Conservation (phyloP, 306 rosid species). For the Lablab purpureus region DNA sequence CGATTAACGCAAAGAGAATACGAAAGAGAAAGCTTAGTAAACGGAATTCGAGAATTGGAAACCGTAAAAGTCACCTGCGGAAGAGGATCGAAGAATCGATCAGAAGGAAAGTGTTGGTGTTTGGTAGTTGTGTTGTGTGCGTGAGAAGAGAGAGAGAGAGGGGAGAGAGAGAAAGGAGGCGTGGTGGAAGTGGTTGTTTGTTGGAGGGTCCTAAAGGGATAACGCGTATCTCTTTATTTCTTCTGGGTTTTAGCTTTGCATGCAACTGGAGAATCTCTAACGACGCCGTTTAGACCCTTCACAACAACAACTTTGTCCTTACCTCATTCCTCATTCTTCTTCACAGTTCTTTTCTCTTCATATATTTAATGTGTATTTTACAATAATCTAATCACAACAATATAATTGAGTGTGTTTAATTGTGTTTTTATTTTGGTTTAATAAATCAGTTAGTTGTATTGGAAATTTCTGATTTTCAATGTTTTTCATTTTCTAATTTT, state of each 20-base stretch:
- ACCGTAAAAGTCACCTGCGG: slow-evolving; percentile 43
- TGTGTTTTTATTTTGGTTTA: too few relatives aligned
- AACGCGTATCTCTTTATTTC: background rate
- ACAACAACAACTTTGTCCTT: background rate
- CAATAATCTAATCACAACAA: too few relatives aligned
- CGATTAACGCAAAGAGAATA: background rate
- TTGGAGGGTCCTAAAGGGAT: slow-evolving; percentile 41
- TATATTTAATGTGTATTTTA: too few relatives aligned
- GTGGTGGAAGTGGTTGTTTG: slow-evolving; percentile 34
- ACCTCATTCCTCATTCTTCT: background rate
- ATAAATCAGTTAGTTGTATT: too few relatives aligned
- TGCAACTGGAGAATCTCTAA: slow-evolving; percentile 30
- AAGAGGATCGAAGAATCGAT: slow-evolving; percentile 50
- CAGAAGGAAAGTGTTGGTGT: slow-evolving; percentile 6
- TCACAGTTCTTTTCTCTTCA: too few relatives aligned
- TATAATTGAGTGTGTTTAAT: too few relatives aligned
- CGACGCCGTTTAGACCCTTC: slow-evolving; percentile 52
- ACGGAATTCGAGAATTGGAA: background rate
- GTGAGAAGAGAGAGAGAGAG: slow-evolving; percentile 2
- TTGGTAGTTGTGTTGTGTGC: slow-evolving; percentile 39
- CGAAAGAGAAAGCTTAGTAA: background rate
- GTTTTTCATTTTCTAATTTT: too few relatives aligned
- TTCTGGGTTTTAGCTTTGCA: background rate
- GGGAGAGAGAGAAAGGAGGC: background rate
- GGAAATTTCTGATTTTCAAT: too few relatives aligned